A percentile compares a stretch with the other conserved stretches of the same genome.
Evolutionary conservation across 164 flowering plant species (phyloP).

Genomic region (Vitis rotundifolia): DNA sequence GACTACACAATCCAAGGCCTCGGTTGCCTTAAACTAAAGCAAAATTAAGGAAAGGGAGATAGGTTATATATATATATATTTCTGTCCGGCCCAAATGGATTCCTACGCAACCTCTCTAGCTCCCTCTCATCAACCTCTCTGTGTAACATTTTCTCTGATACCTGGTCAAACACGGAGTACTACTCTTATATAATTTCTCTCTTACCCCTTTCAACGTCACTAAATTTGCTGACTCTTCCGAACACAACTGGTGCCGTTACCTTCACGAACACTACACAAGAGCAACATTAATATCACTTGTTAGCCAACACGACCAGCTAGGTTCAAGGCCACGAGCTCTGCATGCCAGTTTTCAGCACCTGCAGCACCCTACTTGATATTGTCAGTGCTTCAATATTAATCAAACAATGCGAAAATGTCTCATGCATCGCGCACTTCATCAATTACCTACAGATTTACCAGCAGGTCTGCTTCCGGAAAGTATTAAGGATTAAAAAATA

Average conservation of each 20-base stretch:
- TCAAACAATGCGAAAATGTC: too few species aligned
- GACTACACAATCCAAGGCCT: constrained; percentile 26
- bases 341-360: too few species aligned
- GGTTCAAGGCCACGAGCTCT: too few species aligned
- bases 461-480: too few species aligned
- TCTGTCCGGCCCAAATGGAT: constrained; percentile 23
- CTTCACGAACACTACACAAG: constrained; percentile 25
- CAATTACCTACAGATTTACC: too few species aligned
- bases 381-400: too few species aligned
- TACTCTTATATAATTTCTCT: background rate
- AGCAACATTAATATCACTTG: too few species aligned
- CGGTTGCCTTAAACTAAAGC: constrained; percentile 15
- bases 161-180: constrained; percentile 27
- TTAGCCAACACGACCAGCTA: too few species aligned
- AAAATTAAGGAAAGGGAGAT: too few species aligned
- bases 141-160: background rate
- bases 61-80: background rate
- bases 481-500: too few species aligned
- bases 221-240: background rate
- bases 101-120: constrained; percentile 24
- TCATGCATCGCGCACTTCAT: too few species aligned
- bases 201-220: background rate
- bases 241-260: constrained; percentile 21
- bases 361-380: too few species aligned
- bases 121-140: background rate